Percentiles rank a stretch among this genome's conserved stretches.
These are phyloP conservation scores for Sporothrix phasma DNA, from an alignment of 2,329 filamentous ascomycete species.

Conservation along the genomic window DNA sequence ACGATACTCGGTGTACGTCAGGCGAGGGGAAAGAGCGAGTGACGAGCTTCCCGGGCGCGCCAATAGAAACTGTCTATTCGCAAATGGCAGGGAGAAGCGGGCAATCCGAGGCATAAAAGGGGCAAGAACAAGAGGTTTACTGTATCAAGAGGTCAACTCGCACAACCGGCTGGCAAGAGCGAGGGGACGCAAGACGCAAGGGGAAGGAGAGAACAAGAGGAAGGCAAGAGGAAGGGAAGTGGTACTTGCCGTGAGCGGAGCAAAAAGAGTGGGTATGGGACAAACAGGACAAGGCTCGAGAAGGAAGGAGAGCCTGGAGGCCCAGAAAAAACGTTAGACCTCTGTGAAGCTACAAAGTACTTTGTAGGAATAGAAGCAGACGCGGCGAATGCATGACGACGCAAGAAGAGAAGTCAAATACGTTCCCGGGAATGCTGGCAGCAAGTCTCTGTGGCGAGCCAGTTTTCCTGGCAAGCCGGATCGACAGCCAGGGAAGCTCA, in stretches of 20 bases:
- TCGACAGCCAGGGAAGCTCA: background rate
- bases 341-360: background rate
- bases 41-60: constrained; percentile 8
- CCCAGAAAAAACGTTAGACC: background rate
- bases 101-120: background rate
- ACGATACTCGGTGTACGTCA: background rate
- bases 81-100: background rate
- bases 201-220: background rate
- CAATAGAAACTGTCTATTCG: background rate
- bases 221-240: background rate
- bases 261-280: background rate
- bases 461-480: constrained; percentile 1
- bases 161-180: background rate
- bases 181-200: constrained; percentile 1
- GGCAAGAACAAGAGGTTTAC: background rate
- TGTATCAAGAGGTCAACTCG: background rate
- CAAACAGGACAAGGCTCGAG: background rate
- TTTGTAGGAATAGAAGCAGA: background rate
- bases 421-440: background rate
- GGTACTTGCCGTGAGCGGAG: constrained; percentile 4
- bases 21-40: background rate
- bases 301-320: background rate
- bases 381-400: background rate
- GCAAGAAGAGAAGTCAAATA: background rate
- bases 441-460: background rate